These are phyloP conservation scores for Pythium myriotylum DNA, from an alignment of 352 stramenopile genomes.

Conservation along the genomic window DNA sequence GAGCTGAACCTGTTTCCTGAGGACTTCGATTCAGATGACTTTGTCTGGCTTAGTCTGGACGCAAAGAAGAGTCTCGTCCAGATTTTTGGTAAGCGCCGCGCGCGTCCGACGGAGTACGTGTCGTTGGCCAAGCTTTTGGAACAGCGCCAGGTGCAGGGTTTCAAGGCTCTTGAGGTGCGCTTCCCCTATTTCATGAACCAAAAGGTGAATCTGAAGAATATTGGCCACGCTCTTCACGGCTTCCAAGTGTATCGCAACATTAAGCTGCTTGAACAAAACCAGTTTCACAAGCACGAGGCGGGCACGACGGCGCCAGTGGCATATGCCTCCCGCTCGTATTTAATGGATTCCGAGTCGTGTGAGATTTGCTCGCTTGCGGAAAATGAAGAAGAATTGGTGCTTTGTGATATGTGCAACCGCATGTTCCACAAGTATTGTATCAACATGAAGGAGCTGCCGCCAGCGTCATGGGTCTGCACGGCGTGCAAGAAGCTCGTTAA, in stretches of 20 bases:
- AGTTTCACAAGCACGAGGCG: conserved; percentile 67
- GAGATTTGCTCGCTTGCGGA: conserved; percentile 56
- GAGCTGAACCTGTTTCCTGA: conserved; percentile 71
- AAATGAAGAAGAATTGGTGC: conserved; percentile 70
- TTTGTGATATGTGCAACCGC: conserved; percentile 84
- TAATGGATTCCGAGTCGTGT: conserved; percentile 77
- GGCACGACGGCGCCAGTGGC: conserved; percentile 53
- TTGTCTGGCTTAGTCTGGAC: conserved; percentile 79
- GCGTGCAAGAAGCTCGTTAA: conserved; percentile 72
- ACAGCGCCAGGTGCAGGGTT: conserved; percentile 76
- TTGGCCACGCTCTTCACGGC: conserved; percentile 75
- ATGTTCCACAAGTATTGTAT: conserved; percentile 86
- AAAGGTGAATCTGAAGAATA: conserved; percentile 84
- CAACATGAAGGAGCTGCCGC: conserved; percentile 75
- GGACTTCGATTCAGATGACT: conserved; percentile 63
- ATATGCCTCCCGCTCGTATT: conserved; percentile 73
- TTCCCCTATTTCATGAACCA: conserved; percentile 84
- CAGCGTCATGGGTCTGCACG: conserved; percentile 78
- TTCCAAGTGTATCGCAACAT: conserved; percentile 87
- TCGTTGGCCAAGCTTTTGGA: conserved; percentile 67
- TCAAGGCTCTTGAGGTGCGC: conserved; percentile 78
- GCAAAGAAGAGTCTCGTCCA: conserved; percentile 81
- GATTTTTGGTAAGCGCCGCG: conserved; percentile 81
- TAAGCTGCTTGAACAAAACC: conserved; percentile 74
- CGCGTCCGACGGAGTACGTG: conserved; percentile 67